Conservation (phyloP, 345 rosid species). For the Salix dunnii region DNA sequence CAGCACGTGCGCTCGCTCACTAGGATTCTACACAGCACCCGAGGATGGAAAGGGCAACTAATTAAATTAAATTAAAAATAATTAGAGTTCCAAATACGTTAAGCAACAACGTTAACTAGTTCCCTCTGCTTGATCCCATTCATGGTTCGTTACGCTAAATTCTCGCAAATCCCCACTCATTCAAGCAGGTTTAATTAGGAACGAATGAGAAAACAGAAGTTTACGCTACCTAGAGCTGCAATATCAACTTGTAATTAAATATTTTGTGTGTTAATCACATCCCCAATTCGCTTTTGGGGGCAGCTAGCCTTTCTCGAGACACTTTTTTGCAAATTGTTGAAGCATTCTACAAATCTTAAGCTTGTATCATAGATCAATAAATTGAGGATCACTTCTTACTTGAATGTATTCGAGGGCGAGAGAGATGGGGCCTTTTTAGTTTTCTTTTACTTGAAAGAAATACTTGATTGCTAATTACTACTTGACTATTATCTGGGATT, state of each 20-base stretch:
- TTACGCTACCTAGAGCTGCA: conserved; percentile 18
- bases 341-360: no score
- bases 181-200: not conserved
- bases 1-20: conserved; percentile 38
- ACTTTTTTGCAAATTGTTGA: no score
- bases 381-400: no score
- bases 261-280: not conserved
- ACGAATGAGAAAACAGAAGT: not conserved
- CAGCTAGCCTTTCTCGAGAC: no score
- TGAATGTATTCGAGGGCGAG: no score
- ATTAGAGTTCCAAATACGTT: conserved; percentile 47
- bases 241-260: not conserved
- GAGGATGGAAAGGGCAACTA: not conserved
- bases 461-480: no score
- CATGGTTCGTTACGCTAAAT: conserved; percentile 96
- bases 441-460: no score
- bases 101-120: conserved; percentile 45
- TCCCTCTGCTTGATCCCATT: conserved; percentile 45
- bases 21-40: conserved; percentile 15
- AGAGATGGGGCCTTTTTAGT: no score
- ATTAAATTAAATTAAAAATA: not conserved
- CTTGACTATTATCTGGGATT: no score
- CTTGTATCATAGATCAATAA: no score
- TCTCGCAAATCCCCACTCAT: conserved; percentile 67
- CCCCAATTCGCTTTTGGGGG: no score